Evolutionary conservation across 257 asterid species (phyloP).

Genomic region (Apocynum venetum): DNA sequence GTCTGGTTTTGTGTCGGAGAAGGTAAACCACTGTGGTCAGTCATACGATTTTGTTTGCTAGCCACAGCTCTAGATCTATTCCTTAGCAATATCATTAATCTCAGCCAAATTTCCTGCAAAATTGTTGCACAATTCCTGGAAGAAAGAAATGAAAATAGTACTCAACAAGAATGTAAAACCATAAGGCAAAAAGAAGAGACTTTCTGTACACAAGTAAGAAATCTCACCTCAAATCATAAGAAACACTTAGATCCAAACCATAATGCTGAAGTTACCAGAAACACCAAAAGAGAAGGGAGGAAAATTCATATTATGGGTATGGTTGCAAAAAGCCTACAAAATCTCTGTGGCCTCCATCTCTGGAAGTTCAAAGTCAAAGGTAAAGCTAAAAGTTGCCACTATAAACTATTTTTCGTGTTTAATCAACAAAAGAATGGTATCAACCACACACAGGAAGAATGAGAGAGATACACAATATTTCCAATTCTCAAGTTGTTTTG

Average conservation of each 20-base stretch:
- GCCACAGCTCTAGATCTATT: slow-evolving; percentile 73
- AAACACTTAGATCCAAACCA: neutral
- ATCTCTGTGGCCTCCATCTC: slow-evolving; percentile 36
- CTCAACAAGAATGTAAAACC: neutral
- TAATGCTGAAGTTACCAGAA: neutral
- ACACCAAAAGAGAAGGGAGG: neutral
- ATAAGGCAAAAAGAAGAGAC: neutral
- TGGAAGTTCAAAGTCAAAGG: neutral
- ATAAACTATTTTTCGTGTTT: neutral
- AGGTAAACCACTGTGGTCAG: slow-evolving; percentile 38
- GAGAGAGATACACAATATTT: neutral
- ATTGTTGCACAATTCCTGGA: neutral
- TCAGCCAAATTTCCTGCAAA: neutral
- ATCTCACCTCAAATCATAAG: neutral
- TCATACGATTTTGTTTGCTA: slow-evolving; percentile 57
- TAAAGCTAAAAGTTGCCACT: neutral
- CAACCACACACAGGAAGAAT: neutral
- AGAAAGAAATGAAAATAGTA: neutral
- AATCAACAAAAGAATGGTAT: neutral
- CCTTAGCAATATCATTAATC: slow-evolving; percentile 42
- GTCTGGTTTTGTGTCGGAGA: slow-evolving; percentile 44
- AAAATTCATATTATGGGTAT: neutral
- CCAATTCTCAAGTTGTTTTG: neutral
- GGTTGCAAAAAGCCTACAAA: slow-evolving; percentile 5
- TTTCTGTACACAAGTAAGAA: neutral